phyloP scores from a whole-genome alignment of 83 land plant genomes.

The Isoetes engelmannii region DNA sequence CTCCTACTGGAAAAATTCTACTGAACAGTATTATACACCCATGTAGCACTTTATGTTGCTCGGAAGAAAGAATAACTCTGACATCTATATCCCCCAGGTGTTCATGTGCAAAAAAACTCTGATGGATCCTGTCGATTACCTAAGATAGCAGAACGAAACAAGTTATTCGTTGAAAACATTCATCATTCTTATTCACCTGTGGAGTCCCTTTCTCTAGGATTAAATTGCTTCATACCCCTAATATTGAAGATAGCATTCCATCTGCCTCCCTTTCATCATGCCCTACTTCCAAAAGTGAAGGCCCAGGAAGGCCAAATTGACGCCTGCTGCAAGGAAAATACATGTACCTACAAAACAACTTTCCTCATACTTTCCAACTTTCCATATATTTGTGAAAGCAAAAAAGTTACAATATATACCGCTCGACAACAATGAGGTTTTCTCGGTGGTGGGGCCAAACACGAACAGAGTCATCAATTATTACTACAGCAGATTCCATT shows the following conservation, averaged over 20 bases:
- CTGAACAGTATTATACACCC: conserved; percentile 88
- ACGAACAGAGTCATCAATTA: conserved; percentile 91
- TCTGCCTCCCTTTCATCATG: conserved; percentile 94
- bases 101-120: conserved; percentile 57
- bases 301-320: conserved; percentile 90
- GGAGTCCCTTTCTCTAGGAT: too few species aligned
- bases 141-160: conserved; percentile 14
- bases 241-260: conserved; percentile 87
- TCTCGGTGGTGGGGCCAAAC: conserved; percentile 98
- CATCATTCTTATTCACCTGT: too few species aligned
- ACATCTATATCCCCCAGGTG: conserved; percentile 76
- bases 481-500: conserved; percentile 93
- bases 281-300: conserved; percentile 92
- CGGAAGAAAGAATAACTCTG: conserved; percentile 70
- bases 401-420: conserved; percentile 36
- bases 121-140: conserved; percentile 91
- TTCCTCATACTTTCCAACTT: neutral
- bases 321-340: conserved; percentile 98
- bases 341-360: conserved; percentile 57
- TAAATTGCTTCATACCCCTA: conserved; percentile 37
- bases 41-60: conserved; percentile 60
- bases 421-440: conserved; percentile 88
- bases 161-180: too few species aligned
- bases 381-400: neutral
- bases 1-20: conserved; percentile 89